Evolutionary conservation across 495 filamentous ascomycete genomes (phyloP).

Genomic region (Xylaria cubensis): DNA sequence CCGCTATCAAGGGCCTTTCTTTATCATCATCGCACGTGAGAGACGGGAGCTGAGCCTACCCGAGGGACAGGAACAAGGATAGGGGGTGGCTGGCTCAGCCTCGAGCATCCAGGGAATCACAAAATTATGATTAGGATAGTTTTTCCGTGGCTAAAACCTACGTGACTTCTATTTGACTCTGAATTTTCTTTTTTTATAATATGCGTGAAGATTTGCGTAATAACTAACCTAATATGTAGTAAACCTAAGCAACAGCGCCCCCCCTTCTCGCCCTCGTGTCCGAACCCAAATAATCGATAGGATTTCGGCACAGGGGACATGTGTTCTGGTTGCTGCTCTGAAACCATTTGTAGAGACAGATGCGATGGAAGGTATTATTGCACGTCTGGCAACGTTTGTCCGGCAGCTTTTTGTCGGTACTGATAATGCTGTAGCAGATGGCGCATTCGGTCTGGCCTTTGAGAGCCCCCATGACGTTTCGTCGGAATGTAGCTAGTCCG

Average conservation of each 20-base stretch:
- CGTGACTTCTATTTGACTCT: neutral
- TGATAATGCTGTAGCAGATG: constrained; percentile 95
- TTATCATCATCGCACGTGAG: neutral
- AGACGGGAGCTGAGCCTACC: neutral
- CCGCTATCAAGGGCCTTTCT: neutral
- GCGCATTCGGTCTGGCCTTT: constrained; percentile 96
- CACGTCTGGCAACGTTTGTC: constrained; percentile 92
- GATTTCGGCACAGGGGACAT: constrained; percentile 88
- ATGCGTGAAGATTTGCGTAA: neutral
- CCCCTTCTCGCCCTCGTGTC: constrained; percentile 34
- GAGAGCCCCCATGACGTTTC: constrained; percentile 82
- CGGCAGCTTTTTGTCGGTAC: constrained; percentile 83
- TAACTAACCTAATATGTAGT: neutral
- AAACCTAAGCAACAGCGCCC: constrained; percentile 6
- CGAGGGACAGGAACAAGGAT: neutral
- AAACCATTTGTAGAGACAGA: constrained; percentile 95
- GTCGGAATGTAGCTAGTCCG: constrained; percentile 79
- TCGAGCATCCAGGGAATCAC: too few relatives aligned
- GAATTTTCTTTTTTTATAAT: neutral
- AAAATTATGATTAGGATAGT: neutral
- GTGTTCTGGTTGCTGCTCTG: constrained; percentile 86
- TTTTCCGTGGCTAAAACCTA: neutral
- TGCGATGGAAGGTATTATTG: constrained; percentile 89
- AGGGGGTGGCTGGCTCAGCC: too few relatives aligned
- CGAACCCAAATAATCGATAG: constrained; percentile 69